phyloP scores from a whole-genome alignment of 805 yeast species.

The Candida chilensis region DNA sequence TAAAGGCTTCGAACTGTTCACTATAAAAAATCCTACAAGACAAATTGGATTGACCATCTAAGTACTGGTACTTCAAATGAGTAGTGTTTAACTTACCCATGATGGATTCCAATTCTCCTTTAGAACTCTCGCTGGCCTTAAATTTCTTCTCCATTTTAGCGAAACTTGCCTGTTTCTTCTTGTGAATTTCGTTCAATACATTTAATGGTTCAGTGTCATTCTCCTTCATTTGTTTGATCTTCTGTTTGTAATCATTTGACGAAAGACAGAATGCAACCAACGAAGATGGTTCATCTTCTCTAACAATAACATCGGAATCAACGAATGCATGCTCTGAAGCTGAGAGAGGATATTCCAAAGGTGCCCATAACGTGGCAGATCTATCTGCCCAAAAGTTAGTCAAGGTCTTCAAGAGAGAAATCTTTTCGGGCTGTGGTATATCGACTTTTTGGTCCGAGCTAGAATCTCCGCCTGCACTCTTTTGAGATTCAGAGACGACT shows the following conservation, averaged over 20 bases:
- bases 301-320: constrained; percentile 85
- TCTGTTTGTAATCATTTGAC: constrained; percentile 70
- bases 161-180: constrained; percentile 24
- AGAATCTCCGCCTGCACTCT: neutral
- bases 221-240: constrained; percentile 32
- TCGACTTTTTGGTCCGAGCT: no score
- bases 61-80: constrained; percentile 87
- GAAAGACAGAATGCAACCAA: constrained; percentile 88
- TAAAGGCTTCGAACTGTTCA: constrained; percentile 92
- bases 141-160: constrained; percentile 31
- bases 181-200: constrained; percentile 14
- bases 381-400: constrained; percentile 97
- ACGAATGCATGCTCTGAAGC: constrained; percentile 86
- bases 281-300: constrained; percentile 96
- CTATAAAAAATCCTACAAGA: constrained; percentile 93
- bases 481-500: neutral
- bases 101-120: constrained; percentile 43
- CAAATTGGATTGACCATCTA: constrained; percentile 72
- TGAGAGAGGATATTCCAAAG: constrained; percentile 72
- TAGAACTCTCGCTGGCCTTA: constrained; percentile 15
- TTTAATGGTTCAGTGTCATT: constrained; percentile 3
- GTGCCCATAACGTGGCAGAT: constrained; percentile 92
- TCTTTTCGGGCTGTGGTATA: constrained; percentile 49
- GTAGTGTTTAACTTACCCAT: constrained; percentile 80
- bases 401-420: constrained; percentile 72